Percentiles rank a stretch among this genome's conserved stretches.
Evolutionary conservation across 2,329 filamentous ascomycete genomes (phyloP).

Genomic region (Fusarium haematococcum): DNA sequence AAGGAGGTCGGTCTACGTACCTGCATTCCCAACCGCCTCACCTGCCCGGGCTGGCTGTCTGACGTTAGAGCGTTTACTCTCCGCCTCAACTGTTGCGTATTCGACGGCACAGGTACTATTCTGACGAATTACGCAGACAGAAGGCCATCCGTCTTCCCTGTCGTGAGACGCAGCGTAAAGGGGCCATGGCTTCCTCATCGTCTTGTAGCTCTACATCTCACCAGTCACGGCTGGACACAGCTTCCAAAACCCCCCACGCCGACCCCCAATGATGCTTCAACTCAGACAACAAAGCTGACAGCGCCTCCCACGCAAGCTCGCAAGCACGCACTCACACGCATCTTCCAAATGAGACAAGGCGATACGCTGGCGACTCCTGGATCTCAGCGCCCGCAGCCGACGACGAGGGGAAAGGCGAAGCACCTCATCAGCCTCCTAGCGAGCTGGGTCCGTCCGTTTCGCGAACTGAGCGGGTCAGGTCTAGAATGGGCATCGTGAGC

Average conservation of each 20-base stretch:
- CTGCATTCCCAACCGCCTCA: conserved; percentile 4
- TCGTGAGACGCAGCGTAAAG: not conserved
- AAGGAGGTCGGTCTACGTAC: conserved; percentile 6
- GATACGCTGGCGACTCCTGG: not conserved
- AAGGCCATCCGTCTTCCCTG: not conserved
- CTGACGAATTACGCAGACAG: not conserved
- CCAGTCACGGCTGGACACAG: not conserved
- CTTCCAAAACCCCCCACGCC: not conserved
- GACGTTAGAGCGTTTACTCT: not conserved
- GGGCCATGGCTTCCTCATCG: not conserved
- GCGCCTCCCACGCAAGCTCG: conserved; percentile 3
- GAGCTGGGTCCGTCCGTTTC: not conserved
- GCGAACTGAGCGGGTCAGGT: not conserved
- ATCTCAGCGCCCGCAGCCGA: conserved; percentile 1
- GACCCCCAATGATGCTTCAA: not conserved
- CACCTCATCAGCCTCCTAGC: not conserved
- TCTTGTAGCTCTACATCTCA: conserved; percentile 2
- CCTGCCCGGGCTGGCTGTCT: not conserved
- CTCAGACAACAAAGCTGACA: conserved; percentile 5
- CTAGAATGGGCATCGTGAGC: conserved; percentile 9
- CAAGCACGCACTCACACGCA: conserved; percentile 1
- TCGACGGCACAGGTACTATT: not conserved
- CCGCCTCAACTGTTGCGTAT: not conserved
- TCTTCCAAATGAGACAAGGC: not conserved
- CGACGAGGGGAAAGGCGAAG: not conserved